These are phyloP conservation scores for Crithidia brevicula DNA, from an alignment of 208 protist genomes.

Conservation along the genomic window DNA sequence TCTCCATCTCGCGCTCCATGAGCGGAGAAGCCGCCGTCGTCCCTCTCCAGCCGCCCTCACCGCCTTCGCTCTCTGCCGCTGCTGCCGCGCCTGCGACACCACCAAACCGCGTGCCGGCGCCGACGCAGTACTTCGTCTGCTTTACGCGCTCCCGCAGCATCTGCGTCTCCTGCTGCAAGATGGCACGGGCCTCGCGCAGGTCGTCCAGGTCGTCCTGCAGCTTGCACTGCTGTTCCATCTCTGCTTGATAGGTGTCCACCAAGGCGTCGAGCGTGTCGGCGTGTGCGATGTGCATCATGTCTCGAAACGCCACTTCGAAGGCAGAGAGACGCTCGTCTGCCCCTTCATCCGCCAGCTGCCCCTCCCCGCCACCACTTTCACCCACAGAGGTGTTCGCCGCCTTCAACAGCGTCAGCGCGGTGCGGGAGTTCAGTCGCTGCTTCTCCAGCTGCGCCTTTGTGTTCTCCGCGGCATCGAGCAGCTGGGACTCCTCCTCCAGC, in stretches of 20 bases:
- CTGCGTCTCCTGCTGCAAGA: conserved; percentile 37
- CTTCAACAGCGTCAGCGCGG: conserved; percentile 22
- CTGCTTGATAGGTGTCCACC: conserved; percentile 43
- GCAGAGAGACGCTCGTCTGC: conserved; percentile 66
- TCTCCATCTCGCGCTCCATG: conserved; percentile 48
- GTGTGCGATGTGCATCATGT: conserved; percentile 91
- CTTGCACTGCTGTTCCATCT: conserved; percentile 71
- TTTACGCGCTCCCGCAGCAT: conserved; percentile 28
- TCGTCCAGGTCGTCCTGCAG: conserved; percentile 49
- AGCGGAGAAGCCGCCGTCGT: conserved; percentile 25
- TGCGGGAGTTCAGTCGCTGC: conserved; percentile 27
- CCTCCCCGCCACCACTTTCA: neutral
- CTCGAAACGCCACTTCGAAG: conserved; percentile 88
- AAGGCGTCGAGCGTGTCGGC: conserved; percentile 47
- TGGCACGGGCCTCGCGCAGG: conserved; percentile 23
- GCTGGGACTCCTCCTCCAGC: conserved; percentile 68
- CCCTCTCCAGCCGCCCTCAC: conserved; percentile 1
- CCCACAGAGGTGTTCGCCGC: neutral
- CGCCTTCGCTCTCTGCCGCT: neutral
- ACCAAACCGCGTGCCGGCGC: conserved; percentile 2
- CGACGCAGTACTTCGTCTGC: conserved; percentile 30
- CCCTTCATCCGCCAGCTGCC: no score
- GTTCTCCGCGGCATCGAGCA: conserved; percentile 65
- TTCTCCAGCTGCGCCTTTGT: conserved; percentile 38
- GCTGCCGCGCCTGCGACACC: neutral